A percentile compares a stretch with the other conserved stretches of the same genome.
These are phyloP conservation scores for Trypanosoma vivax DNA, from an alignment of 208 protist genomes.

Conservation along the genomic window DNA sequence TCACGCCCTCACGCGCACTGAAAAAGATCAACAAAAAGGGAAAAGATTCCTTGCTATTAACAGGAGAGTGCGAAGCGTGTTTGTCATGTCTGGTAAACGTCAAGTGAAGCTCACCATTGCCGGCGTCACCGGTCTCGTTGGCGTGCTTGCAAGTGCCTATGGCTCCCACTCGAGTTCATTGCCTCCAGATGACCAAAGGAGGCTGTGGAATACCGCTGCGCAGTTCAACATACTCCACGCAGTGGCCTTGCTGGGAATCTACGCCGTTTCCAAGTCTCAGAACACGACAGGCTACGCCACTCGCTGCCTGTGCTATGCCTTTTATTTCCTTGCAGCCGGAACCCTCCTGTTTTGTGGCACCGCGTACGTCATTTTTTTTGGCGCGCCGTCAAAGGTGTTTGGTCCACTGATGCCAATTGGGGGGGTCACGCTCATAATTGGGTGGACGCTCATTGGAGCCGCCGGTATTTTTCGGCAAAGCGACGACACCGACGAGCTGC, in stretches of 20 bases:
- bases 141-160: conserved; percentile 14
- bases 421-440: conserved; percentile 54
- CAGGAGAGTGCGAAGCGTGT: too few species aligned
- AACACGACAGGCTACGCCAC: conserved; percentile 11
- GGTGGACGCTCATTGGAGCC: conserved; percentile 52
- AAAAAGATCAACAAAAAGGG: too few species aligned
- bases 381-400: conserved; percentile 36
- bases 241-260: conserved; percentile 41
- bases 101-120: conserved; percentile 11
- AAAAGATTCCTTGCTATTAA: too few species aligned
- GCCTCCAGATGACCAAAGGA: not conserved
- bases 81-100: too few species aligned
- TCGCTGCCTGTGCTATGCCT: conserved; percentile 36
- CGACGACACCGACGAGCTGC: too few species aligned
- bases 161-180: conserved; percentile 9
- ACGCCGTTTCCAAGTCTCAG: conserved; percentile 12
- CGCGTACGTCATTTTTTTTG: conserved; percentile 57
- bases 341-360: conserved; percentile 52
- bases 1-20: too few species aligned
- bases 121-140: conserved; percentile 12
- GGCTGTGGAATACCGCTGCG: conserved; percentile 1
- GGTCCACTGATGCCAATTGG: conserved; percentile 58
- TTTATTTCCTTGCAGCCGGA: conserved; percentile 42
- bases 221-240: conserved; percentile 73
- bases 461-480: too few species aligned